Evolutionary conservation across 495 filamentous ascomycete species (phyloP).

Genomic region (Evansstolkia leycettana): DNA sequence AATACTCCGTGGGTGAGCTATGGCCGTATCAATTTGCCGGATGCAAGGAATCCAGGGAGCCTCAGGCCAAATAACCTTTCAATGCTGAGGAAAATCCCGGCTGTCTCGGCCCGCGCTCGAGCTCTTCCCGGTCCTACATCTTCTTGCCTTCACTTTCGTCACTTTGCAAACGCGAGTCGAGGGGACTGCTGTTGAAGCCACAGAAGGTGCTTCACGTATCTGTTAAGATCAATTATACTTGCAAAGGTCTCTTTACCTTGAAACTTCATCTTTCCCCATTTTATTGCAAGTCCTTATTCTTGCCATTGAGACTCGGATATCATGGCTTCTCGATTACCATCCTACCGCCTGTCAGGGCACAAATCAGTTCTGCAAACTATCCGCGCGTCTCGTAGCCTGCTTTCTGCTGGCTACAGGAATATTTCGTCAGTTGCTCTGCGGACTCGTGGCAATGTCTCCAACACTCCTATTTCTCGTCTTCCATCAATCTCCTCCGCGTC

Average conservation of each 20-base stretch:
- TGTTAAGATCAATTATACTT: no score
- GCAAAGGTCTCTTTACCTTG: no score
- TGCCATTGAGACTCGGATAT: conserved; percentile 3
- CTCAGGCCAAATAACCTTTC: no score
- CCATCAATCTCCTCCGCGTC: conserved; percentile 12
- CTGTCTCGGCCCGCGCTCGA: conserved; percentile 17
- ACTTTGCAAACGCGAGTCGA: background rate
- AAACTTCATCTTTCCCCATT: no score
- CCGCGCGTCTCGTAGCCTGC: conserved; percentile 7
- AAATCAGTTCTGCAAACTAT: conserved; percentile 16
- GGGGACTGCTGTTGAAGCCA: no score
- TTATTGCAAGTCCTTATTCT: background rate
- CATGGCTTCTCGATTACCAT: conserved; percentile 32
- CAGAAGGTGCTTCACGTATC: no score
- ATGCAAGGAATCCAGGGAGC: conserved; percentile 5
- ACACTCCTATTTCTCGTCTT: conserved; percentile 13
- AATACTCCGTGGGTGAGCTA: conserved; percentile 18
- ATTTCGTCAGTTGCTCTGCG: conserved; percentile 6
- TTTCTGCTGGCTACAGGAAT: conserved; percentile 4
- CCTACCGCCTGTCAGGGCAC: conserved; percentile 26
- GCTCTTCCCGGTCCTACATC: conserved; percentile 1
- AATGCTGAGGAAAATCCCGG: conserved; percentile 15
- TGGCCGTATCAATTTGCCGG: conserved; percentile 12
- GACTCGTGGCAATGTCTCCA: background rate
- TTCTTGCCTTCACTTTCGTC: conserved; percentile 7